A percentile compares a stretch with the other conserved stretches of the same genome.
These are phyloP conservation scores for Paramecium sonneborni DNA, from an alignment of 73 alveolate species.

Conservation along the genomic window DNA sequence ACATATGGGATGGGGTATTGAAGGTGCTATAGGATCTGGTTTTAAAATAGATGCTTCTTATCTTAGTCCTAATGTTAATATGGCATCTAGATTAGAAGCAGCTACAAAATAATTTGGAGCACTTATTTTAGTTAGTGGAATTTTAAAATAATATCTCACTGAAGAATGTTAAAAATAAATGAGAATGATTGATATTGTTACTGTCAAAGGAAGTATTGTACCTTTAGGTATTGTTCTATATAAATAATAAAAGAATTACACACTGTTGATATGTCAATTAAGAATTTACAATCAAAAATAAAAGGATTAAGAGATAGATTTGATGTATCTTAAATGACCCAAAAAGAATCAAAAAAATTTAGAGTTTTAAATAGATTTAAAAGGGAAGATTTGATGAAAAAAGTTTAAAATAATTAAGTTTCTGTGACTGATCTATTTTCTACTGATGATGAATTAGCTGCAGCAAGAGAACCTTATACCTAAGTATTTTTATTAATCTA, in stretches of 20 bases:
- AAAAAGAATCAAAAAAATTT: conserved; percentile 61
- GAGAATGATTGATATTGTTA: conserved; percentile 78
- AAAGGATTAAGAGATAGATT: conserved; percentile 28
- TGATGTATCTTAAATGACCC: conserved; percentile 26
- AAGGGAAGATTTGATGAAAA: conserved; percentile 52
- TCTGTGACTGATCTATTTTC: conserved; percentile 66
- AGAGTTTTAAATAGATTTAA: conserved; percentile 65
- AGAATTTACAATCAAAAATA: conserved; percentile 47
- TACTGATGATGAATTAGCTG: conserved; percentile 81
- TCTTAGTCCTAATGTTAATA: conserved; percentile 93
- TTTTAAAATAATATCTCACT: conserved; percentile 61
- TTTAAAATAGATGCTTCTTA: conserved; percentile 96
- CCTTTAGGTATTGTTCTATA: conserved; percentile 73
- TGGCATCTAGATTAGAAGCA: conserved; percentile 95
- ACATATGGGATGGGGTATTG: conserved; percentile 97
- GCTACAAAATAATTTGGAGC: conserved; percentile 91
- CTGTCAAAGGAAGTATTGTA: conserved; percentile 77
- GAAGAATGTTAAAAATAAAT: conserved; percentile 51
- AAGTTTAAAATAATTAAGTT: conserved; percentile 43
- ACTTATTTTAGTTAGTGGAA: conserved; percentile 72
- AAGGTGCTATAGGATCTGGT: conserved; percentile 94
- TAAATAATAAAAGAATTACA: conserved; percentile 39
- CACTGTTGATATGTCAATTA: conserved; percentile 58
- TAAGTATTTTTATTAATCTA: conserved; percentile 74
- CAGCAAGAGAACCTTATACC: conserved; percentile 78